Conservation (phyloP, 2,329 filamentous ascomycete species). For the Ophiostoma populinum region DNA sequence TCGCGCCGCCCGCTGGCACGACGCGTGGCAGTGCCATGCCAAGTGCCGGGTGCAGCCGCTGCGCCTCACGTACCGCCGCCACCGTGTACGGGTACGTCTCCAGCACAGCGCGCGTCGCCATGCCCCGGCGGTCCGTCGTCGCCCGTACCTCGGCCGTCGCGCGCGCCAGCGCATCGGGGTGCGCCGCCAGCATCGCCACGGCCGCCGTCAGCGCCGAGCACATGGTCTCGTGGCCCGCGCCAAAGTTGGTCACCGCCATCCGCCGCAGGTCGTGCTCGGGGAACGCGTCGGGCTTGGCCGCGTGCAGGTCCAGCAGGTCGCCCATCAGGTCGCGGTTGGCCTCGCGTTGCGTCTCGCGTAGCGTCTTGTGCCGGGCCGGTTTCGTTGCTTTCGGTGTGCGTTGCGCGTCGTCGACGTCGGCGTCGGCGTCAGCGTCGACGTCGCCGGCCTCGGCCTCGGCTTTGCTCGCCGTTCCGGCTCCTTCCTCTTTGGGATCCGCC, state of each 20-base stretch:
- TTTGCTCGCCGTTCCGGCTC: no score
- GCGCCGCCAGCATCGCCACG: constrained; percentile 28
- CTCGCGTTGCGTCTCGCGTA: constrained; percentile 3
- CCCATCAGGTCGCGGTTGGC: constrained; percentile 24
- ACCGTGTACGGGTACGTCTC: constrained; percentile 19
- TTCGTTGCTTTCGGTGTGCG: no score
- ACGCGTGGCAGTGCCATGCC: constrained; percentile 32
- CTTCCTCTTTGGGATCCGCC: not conserved
- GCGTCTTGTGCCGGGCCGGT: no score
- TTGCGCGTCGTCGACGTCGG: no score
- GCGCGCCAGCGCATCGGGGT: constrained; percentile 17
- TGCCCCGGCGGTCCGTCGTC: not conserved
- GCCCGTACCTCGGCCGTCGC: constrained; percentile 17
- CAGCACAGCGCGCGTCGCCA: constrained; percentile 13
- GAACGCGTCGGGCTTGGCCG: constrained; percentile 25
- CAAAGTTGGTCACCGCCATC: constrained; percentile 37
- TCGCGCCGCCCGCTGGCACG: constrained; percentile 20
- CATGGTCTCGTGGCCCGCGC: constrained; percentile 37
- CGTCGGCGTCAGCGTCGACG: no score
- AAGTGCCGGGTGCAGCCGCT: constrained; percentile 32
- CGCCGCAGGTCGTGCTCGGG: constrained; percentile 29
- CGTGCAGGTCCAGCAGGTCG: constrained; percentile 30
- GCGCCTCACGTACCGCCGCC: constrained; percentile 32
- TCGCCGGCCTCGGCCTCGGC: no score
- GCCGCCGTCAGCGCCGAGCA: constrained; percentile 32